Conservation (phyloP, 2,329 filamentous ascomycete species). For the Penicillium glabrum region DNA sequence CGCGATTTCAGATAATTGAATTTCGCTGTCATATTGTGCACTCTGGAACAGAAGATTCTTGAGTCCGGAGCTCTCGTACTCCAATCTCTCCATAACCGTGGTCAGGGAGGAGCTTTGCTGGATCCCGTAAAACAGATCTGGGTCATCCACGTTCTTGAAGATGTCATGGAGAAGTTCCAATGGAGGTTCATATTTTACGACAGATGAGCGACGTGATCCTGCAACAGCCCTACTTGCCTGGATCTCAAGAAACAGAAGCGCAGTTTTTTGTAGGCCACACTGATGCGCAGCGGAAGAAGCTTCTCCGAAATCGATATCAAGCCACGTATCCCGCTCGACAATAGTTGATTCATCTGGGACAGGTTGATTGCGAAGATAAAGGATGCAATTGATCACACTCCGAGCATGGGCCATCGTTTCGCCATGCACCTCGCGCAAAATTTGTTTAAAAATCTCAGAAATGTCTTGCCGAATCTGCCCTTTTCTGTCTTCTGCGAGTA, state of each 20-base stretch:
- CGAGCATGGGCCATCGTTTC: slow-evolving; percentile 62
- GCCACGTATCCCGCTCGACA: slow-evolving; percentile 77
- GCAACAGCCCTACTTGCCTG: slow-evolving; percentile 58
- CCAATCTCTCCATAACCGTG: slow-evolving; percentile 76
- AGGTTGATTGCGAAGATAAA: slow-evolving; percentile 84
- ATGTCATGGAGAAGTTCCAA: slow-evolving; percentile 74
- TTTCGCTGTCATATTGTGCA: slow-evolving; percentile 83
- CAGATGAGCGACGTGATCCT: slow-evolving; percentile 67
- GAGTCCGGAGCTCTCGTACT: slow-evolving; percentile 83
- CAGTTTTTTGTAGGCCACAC: slow-evolving; percentile 85
- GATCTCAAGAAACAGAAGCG: slow-evolving; percentile 79
- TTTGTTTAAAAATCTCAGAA: slow-evolving; percentile 64
- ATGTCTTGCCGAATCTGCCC: slow-evolving; percentile 61
- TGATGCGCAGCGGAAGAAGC: slow-evolving; percentile 70
- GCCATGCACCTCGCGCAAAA: slow-evolving; percentile 54
- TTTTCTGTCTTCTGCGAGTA: slow-evolving; percentile 65
- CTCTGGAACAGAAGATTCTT: slow-evolving; percentile 89
- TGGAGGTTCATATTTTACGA: slow-evolving; percentile 54
- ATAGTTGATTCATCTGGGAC: slow-evolving; percentile 74
- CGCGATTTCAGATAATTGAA: slow-evolving; percentile 58
- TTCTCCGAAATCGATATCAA: slow-evolving; percentile 74
- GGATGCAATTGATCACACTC: slow-evolving; percentile 72
- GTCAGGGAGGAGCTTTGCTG: slow-evolving; percentile 73
- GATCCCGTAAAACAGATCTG: slow-evolving; percentile 92
- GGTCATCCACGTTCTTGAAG: slow-evolving; percentile 91